Base-by-base conservation (phyloP, 2,329 filamentous ascomycete genomes). In the Beauveria caledonica region DNA sequence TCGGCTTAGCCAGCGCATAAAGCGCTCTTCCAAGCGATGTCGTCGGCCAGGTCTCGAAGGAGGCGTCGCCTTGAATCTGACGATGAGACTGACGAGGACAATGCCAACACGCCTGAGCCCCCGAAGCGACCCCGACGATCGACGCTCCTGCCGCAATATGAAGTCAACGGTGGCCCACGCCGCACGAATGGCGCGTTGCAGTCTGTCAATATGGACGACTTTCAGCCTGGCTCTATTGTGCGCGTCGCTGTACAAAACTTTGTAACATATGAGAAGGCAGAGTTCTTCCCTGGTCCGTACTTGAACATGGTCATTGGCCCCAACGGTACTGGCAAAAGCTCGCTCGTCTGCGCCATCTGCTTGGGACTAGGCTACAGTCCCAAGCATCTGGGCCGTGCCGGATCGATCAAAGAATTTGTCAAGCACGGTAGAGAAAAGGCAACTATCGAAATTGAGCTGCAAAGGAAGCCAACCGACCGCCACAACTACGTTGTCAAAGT, bases 301-400 rank as follows among this genome's bases (percentile, higher is more conserved):
- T 74, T 99, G 69, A 99, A 99, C 72, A 97, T 99, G 93, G 87
- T 99, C 58, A 96, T 99, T 66, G 94, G 94, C 0, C 94, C 94
- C n/a, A 99, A 99, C 69, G 94, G 94, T 39, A 97, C 94, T 0
- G 94, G 94, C 60, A 99, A 99, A 76, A 97, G 93, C 74, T 97
- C 94, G 0, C 80, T 99, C 27, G 93, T 99, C 48, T 99, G 94
- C 74, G 94, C 94, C 49, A 96, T 99, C 66, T 97, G 94, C 69
- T 76, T 99, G 15, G 94, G 94, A 2, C 77, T 99, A 27, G 94
- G 94, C 52, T 97, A 88, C 79, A 83, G 85, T 36, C 86, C 92
- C 25, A 84, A 87, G 73, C 85, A 92, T 68, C 81, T 99, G 17
- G 94, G 93, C 17, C 87, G 94, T 63, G 92, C 92, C 7, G 92